Conservation (phyloP, 441 rosid species). For the Eutrema salsugineum region DNA sequence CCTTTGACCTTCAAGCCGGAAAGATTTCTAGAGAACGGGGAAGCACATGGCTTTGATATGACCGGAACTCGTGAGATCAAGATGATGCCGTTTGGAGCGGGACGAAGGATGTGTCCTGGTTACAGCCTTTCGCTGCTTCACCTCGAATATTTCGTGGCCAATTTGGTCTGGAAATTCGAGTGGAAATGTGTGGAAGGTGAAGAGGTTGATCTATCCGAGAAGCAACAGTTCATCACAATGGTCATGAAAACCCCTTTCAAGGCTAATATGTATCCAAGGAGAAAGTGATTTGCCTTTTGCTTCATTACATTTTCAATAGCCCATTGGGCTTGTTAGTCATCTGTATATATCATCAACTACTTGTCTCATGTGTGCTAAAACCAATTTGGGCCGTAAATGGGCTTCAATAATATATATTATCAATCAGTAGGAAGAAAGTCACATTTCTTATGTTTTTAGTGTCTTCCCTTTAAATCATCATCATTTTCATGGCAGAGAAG, state of each 20-base stretch:
- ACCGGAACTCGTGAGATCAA: conserved; percentile 41
- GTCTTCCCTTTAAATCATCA: background rate
- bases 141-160: conserved; percentile 31
- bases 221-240: conserved; percentile 37
- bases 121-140: conserved; percentile 31
- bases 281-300: background rate
- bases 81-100: conserved; percentile 44
- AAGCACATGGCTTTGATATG: conserved; percentile 26
- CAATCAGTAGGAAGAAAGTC: background rate
- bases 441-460: background rate
- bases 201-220: conserved; percentile 37
- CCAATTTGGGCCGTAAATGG: background rate
- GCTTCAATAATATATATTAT: background rate
- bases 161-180: conserved; percentile 37
- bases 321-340: background rate
- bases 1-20: conserved; percentile 41
- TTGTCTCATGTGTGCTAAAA: background rate
- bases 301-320: background rate
- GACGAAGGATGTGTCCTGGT: conserved; percentile 39
- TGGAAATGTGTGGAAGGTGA: conserved; percentile 42
- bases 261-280: conserved; percentile 27
- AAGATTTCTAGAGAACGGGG: conserved; percentile 29
- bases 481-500: conserved; percentile 19
- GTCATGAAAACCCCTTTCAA: conserved; percentile 38
- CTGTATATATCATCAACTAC: background rate